Evolutionary conservation across 305 asterid genomes (phyloP).

Genomic region (Solanum hybrid): DNA sequence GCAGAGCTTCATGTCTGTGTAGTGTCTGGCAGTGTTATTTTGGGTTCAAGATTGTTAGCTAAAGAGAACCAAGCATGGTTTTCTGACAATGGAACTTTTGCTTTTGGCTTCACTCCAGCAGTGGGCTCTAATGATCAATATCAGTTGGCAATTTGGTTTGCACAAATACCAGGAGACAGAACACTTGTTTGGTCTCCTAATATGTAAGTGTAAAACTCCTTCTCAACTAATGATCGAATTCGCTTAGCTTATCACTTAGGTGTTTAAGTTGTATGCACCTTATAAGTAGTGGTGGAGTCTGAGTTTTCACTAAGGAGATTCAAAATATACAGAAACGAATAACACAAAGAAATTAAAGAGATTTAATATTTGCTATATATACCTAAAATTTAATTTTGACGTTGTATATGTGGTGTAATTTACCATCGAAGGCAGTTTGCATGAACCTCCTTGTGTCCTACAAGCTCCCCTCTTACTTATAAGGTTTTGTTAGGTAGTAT

Average conservation of each 20-base stretch:
- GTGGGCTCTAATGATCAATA: constrained; percentile 25
- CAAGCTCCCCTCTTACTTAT: background rate
- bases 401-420: background rate
- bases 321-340: background rate
- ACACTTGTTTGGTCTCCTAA: constrained; percentile 71
- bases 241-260: background rate
- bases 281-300: background rate
- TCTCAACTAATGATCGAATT: background rate
- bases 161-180: constrained; percentile 58
- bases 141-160: constrained; percentile 69
- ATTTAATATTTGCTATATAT: background rate
- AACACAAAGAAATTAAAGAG: background rate
- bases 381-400: background rate
- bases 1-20: constrained; percentile 13
- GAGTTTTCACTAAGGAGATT: background rate
- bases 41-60: constrained; percentile 56
- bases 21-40: constrained; percentile 23
- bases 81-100: constrained; percentile 70
- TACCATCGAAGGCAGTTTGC: background rate
- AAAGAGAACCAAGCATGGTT: constrained; percentile 52
- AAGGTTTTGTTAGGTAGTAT: background rate
- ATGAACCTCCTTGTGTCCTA: background rate
- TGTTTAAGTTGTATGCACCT: background rate
- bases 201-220: constrained; percentile 32
- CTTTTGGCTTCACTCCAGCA: constrained; percentile 54